Evolutionary conservation across 2,329 filamentous ascomycete species (phyloP), one percentile per base, ranked within the genome.

Genomic region (Microcyclosporella mali): DNA sequence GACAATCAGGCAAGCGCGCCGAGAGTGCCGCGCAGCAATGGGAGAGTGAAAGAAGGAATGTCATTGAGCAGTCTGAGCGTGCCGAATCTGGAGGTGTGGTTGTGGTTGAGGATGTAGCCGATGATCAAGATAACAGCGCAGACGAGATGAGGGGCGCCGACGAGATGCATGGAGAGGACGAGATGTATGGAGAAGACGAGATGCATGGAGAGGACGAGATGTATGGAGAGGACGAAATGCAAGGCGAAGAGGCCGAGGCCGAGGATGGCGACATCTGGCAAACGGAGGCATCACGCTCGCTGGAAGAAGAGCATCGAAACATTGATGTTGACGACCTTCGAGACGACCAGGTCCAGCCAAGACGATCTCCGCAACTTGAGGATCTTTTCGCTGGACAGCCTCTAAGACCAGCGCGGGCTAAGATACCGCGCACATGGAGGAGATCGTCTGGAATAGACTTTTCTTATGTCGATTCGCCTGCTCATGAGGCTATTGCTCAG

Each of bases 241-340:
- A 16, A 28, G 15, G 33, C 15, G 40, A 45, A 16, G 14, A 36
- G 3, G 37, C 19, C 11, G 15, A 8, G 16, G 21, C 3, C 10
- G 48, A 46, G 10, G 47, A 45, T 2, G 60, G 57, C 14, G 70
- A 73, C 41, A 63, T 73, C 16, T 73, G 70, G 70, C 62, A 69
- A 54, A 69, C 70, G 43, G 69, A 72, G 49, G 70, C 69, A 12
- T 70, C 68, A 32, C 62, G 67, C 7, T 53, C 53, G 4, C 43
- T 52, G 1, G 55, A 59, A n/a, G 53, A 57, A 14, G 48, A 47
- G 15, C n/a, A 34, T 14, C 28, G 29, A 15, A 4, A 25, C 9
- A 6, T 25, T 9, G 9, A 25, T 25, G 21, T 25, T 9, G 21
- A 25, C 21, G 28, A 18, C 28, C 32, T 29, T 35, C 33, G 25